phyloP scores from a whole-genome alignment of 2,329 filamentous ascomycete species.

The Zymoseptoria pseudotritici region DNA sequence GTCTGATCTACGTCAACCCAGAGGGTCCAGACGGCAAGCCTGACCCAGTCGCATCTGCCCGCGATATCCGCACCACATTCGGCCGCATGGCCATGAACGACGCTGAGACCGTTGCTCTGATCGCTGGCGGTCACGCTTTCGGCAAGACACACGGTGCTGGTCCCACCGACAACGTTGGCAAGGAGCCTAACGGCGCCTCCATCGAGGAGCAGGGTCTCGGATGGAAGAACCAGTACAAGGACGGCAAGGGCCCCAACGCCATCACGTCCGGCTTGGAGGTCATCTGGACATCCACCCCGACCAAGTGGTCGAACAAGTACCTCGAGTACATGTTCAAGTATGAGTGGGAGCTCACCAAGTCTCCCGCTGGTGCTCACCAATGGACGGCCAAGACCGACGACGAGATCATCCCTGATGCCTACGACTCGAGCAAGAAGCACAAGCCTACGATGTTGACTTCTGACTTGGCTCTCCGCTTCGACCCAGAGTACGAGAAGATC shows the following conservation, averaged over 20 bases:
- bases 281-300: constrained; percentile 69
- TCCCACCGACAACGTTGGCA: constrained; percentile 54
- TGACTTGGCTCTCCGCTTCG: constrained; percentile 64
- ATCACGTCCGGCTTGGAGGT: constrained; percentile 74
- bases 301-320: constrained; percentile 68
- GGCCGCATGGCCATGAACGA: constrained; percentile 77
- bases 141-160: constrained; percentile 75
- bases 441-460: constrained; percentile 69
- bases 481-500: constrained; percentile 69
- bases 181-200: constrained; percentile 58
- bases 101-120: constrained; percentile 72
- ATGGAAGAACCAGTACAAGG: constrained; percentile 58
- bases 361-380: constrained; percentile 68
- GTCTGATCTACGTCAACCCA: constrained; percentile 76
- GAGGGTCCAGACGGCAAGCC: constrained; percentile 67
- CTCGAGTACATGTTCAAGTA: constrained; percentile 70
- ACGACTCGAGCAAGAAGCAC: constrained; percentile 63
- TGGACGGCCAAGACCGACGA: constrained; percentile 66
- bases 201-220: constrained; percentile 64
- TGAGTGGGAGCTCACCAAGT: constrained; percentile 71
- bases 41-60: constrained; percentile 60
- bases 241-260: constrained; percentile 63
- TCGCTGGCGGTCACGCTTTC: constrained; percentile 70
- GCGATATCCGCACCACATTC: constrained; percentile 68
- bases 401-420: constrained; percentile 62